Percentiles rank a stretch among this genome's conserved stretches.
Evolutionary conservation across 768 basidiomycete species (phyloP).

Genomic region (Amyloporia xantha): DNA sequence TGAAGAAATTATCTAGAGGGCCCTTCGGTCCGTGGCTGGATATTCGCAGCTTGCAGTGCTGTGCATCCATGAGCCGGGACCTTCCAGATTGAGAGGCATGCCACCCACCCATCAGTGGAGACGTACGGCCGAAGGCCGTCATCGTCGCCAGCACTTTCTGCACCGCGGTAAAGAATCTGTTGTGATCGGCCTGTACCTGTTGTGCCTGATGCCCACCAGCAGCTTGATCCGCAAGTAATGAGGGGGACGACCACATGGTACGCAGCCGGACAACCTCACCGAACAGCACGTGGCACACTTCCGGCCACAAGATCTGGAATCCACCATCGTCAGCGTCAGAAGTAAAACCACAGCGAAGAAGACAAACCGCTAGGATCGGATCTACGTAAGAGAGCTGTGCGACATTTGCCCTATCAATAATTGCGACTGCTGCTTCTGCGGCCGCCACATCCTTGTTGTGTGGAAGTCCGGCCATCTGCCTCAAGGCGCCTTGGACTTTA

Average conservation of each 20-base stretch:
- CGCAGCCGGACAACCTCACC: slow-evolving; percentile 13
- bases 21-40: slow-evolving; percentile 1
- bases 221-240: slow-evolving; percentile 3
- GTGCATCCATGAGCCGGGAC: neutral
- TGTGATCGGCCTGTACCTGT: slow-evolving; percentile 5
- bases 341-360: neutral
- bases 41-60: slow-evolving; percentile 2
- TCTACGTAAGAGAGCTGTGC: slow-evolving; percentile 6
- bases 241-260: slow-evolving; percentile 3
- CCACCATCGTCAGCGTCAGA: neutral
- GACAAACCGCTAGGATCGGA: slow-evolving; percentile 16
- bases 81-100: neutral
- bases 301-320: slow-evolving; percentile 16
- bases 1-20: neutral
- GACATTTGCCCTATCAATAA: slow-evolving; percentile 8
- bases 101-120: slow-evolving; percentile 17
- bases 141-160: slow-evolving; percentile 13
- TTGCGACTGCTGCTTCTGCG: slow-evolving; percentile 6
- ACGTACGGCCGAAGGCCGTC: slow-evolving; percentile 15
- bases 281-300: slow-evolving; percentile 12
- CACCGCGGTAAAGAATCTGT: slow-evolving; percentile 4
- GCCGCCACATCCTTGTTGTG: slow-evolving; percentile 17
- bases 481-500: slow-evolving; percentile 45
- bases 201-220: slow-evolving; percentile 5
- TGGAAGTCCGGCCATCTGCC: slow-evolving; percentile 27